A percentile compares a stretch with the other conserved stretches of the same genome.
These are phyloP conservation scores for Myriosclerotinia duriaeana DNA, from an alignment of 2,329 filamentous ascomycete genomes.

Conservation along the genomic window DNA sequence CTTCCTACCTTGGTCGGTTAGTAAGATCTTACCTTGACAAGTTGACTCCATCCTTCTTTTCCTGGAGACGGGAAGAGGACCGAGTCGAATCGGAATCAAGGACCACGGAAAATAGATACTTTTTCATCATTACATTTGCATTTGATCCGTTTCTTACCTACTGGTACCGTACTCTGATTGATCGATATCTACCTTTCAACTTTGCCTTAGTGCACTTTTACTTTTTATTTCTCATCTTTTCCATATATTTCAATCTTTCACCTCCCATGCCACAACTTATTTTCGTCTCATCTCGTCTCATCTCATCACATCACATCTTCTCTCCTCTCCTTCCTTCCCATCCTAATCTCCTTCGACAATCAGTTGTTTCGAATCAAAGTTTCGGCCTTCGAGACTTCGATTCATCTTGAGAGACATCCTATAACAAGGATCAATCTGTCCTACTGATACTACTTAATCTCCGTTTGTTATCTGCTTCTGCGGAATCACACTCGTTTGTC, in stretches of 20 bases:
- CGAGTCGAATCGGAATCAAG: not conserved
- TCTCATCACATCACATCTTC: not conserved
- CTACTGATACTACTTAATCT: conserved; percentile 16
- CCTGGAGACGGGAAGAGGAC: conserved; percentile 11
- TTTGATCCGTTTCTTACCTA: not conserved
- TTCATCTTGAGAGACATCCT: not conserved
- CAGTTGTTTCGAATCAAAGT: conserved; percentile 26
- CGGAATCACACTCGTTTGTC: conserved; percentile 18
- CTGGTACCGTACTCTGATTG: too few species aligned
- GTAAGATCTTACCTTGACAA: conserved; percentile 7
- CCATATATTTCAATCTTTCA: conserved; percentile 22
- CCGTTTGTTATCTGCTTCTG: conserved; percentile 28
- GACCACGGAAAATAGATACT: not conserved
- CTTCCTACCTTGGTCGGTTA: not conserved
- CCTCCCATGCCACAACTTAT: conserved; percentile 9
- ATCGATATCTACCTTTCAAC: not conserved
- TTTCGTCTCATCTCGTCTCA: conserved; percentile 3
- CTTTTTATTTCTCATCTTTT: conserved; percentile 1
- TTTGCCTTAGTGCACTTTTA: not conserved
- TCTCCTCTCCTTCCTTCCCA: conserved; percentile 3
- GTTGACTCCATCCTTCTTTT: conserved; percentile 10
- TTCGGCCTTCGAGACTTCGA: conserved; percentile 26
- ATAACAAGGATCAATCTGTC: conserved; percentile 3
- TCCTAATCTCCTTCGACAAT: conserved; percentile 20
- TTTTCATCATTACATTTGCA: not conserved